Evolutionary conservation across 2,329 filamentous ascomycete genomes (phyloP), one percentile per base, ranked within the genome.

Genomic region (Rutstroemia sp.): DNA sequence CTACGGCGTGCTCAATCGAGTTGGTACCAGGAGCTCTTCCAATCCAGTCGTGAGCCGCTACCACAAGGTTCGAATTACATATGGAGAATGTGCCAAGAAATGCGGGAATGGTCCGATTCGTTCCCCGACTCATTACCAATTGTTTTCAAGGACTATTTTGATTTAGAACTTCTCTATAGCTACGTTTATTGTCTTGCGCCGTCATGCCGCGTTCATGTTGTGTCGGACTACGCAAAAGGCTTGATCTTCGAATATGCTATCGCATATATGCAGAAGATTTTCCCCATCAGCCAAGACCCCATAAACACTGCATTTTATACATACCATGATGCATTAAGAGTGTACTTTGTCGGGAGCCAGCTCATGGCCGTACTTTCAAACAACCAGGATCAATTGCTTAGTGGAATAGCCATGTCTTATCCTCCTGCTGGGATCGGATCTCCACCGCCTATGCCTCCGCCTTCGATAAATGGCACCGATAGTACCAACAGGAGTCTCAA

Each of bases 21-120:
- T 50, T 96, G 90, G 83, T 97, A 97, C 65, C 91, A 95, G 66
- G 82, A 86, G 21, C 81, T 96, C 2, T 94, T 94, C 67, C 89
- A 94, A 66, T 88, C 85, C 17, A 87, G 88, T 9, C 81, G 84
- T 1, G 76, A 80, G 2, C 80, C 82, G n/a, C 78, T 89, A 57
- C 75, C 81, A 17, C 83, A 92, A 53, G 79, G 88, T 1, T 79
- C 86, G 10, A 78, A 79, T 0, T 90, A 88, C 68, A 81, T 91
- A 48, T 91, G 88, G 85, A 81, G 84, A 57, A 84, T 84, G 71
- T 92, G 88, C 65, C 77, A 84, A 48, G 80, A 87, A 40, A 91
- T 89, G 86, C 83, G 79, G 54, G 81, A 84, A 65, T 97, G 92
- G 92, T 86, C 85, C 58, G 82, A 90, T 38, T 80, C 81, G n/a